Evolutionary conservation across 2,329 filamentous ascomycete genomes (phyloP), one percentile per base, ranked within the genome.

Genomic region (Aspergillus sp.): DNA sequence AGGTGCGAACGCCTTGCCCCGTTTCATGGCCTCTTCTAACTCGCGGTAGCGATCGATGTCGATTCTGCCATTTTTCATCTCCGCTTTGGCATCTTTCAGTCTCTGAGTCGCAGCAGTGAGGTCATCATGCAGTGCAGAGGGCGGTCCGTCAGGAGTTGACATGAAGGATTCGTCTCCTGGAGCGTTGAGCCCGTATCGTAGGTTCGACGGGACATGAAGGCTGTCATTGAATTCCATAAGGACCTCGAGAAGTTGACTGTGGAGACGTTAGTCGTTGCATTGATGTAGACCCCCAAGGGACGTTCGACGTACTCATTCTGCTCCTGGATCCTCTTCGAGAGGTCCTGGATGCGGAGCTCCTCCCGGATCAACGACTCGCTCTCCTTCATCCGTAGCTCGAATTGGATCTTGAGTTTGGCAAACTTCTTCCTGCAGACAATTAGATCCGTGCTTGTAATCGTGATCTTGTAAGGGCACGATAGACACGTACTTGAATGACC

Each of bases 161-260:
- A 82, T 79, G 45, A 75, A 73, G 48, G 77, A 71, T 7, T 81
- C 69, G 46, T 74, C 65, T 43, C 63, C 66, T 3, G 71, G 65
- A 33, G 70, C 62, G 51, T 76, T 78, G 52, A 96, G 76, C 64
- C 93, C 86, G 74, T 90, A 87, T 62, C 89, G 88, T 64, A 88
- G 84, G 52, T 86, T 81, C 24, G 84, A 77, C 10, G 90, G 85
- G 42, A 97, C 85, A 68, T 94, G 89, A 17, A 87, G 79, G 41
- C 85, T 88, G 47, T 89, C 85, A 74, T 99, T 99, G 74, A 96
- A 82, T 66, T 96, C 92, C 56, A 95, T 80, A 32, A 97, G 83
- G 10, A 96, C 76, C 63, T 97, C 93, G 49, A 96, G 83, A 32
- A 97, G 76, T 70, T 92, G 91, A 71, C 92, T 96, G 63, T 43